Percentiles rank a stretch among this genome's conserved stretches.
phyloP scores from a whole-genome alignment of 2,329 filamentous ascomycete species.

The Neonectria sp. region DNA sequence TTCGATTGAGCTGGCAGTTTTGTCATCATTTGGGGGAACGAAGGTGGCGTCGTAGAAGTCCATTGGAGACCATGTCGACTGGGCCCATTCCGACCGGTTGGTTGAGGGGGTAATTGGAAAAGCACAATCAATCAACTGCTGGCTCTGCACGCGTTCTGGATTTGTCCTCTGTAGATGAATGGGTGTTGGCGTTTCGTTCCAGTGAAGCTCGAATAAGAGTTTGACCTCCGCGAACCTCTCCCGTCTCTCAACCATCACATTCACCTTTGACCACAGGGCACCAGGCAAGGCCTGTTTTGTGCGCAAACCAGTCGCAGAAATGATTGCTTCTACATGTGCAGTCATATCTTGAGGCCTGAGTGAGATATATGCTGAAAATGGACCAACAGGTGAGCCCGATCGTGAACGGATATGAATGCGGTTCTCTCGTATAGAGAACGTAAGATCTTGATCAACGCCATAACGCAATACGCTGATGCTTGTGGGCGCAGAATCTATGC shows the following conservation, averaged over 20 bases:
- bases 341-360: conserved; percentile 43
- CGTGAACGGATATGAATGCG: conserved; percentile 39
- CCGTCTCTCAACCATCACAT: conserved; percentile 50
- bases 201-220: conserved; percentile 57
- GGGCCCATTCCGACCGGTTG: not conserved
- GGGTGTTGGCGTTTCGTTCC: conserved; percentile 58
- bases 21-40: conserved; percentile 66
- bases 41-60: conserved; percentile 80
- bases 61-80: conserved; percentile 60
- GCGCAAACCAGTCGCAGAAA: conserved; percentile 31
- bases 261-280: conserved; percentile 54
- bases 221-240: conserved; percentile 47
- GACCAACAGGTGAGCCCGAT: conserved; percentile 21
- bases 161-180: conserved; percentile 34
- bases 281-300: conserved; percentile 44
- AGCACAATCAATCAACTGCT: conserved; percentile 55
- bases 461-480: conserved; percentile 27
- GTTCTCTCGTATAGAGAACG: conserved; percentile 31
- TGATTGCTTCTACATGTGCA: conserved; percentile 35
- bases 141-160: conserved; percentile 49
- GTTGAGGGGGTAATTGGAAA: conserved; percentile 41
- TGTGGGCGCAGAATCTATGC: conserved; percentile 27
- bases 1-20: conserved; percentile 54
- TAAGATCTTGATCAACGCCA: conserved; percentile 42
- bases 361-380: conserved; percentile 35